Percentiles rank a stretch among this genome's conserved stretches.
phyloP scores from a whole-genome alignment of 2,329 filamentous ascomycete genomes.

The Nakataea oryzae region DNA sequence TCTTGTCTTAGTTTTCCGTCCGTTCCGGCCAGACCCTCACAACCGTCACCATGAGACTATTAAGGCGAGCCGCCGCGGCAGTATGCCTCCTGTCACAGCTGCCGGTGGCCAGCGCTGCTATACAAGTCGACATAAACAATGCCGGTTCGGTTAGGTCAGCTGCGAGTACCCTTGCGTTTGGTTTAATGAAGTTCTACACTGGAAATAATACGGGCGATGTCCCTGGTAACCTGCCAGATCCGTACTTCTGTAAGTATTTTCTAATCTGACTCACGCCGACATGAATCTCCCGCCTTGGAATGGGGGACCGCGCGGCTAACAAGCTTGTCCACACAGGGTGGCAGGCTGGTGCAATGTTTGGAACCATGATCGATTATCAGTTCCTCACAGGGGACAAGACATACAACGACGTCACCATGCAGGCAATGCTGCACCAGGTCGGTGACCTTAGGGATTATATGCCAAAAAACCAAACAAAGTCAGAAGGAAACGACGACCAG shows the following conservation, averaged over 20 bases:
- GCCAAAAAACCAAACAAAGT: conserved; percentile 53
- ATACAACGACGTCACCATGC: conserved; percentile 49
- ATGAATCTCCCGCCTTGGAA: neutral
- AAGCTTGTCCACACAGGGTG: conserved; percentile 39
- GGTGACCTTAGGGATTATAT: conserved; percentile 52
- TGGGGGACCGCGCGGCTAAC: neutral
- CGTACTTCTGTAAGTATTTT: conserved; percentile 53
- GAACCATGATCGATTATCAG: conserved; percentile 64
- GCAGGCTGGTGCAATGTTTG: conserved; percentile 64
- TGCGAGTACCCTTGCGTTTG: conserved; percentile 29
- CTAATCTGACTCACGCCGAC: conserved; percentile 18
- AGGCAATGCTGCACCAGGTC: conserved; percentile 51
- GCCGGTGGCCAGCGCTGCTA: conserved; percentile 12
- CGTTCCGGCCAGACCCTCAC: neutral
- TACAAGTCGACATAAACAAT: conserved; percentile 16
- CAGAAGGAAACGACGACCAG: conserved; percentile 63
- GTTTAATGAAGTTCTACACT: conserved; percentile 34
- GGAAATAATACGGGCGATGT: conserved; percentile 49
- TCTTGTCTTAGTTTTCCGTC: neutral
- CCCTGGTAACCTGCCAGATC: conserved; percentile 46
- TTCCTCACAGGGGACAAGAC: conserved; percentile 54
- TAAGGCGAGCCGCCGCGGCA: neutral
- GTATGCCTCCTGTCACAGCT: conserved; percentile 1
- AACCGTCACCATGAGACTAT: neutral
- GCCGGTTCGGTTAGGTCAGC: conserved; percentile 40